These are phyloP conservation scores for Colletotrichum neosansevieriae DNA, from an alignment of 2,329 filamentous ascomycete genomes.

Conservation along the genomic window DNA sequence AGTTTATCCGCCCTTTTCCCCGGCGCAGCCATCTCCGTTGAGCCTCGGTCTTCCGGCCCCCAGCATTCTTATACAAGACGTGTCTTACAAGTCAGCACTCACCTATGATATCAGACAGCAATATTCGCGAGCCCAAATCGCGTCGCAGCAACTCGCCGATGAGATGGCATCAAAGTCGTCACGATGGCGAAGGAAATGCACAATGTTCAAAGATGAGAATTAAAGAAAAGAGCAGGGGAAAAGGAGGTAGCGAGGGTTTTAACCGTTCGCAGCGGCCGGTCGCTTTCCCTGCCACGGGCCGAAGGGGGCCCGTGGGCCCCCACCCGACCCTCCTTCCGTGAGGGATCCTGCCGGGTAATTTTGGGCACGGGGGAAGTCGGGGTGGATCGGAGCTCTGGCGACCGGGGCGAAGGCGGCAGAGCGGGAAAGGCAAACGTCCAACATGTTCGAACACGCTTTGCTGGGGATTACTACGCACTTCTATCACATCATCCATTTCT, in stretches of 20 bases:
- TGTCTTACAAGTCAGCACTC: constrained; percentile 3
- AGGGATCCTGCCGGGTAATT: constrained; percentile 41
- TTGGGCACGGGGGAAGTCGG: constrained; percentile 36
- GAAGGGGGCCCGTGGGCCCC: constrained; percentile 37
- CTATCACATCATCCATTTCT: not conserved
- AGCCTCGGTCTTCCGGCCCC: constrained; percentile 13
- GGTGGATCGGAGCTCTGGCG: constrained; percentile 21
- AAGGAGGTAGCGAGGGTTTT: constrained; percentile 26
- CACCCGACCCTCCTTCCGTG: constrained; percentile 38
- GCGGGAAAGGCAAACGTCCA: not conserved
- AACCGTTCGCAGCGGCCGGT: constrained; percentile 33
- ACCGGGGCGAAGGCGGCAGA: not conserved
- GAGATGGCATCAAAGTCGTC: not conserved
- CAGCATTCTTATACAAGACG: not conserved
- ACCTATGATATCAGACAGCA: not conserved
- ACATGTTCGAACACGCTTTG: too few relatives aligned
- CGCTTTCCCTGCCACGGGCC: constrained; percentile 31
- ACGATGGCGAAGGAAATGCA: not conserved
- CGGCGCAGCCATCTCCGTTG: constrained; percentile 7
- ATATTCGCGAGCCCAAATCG: not conserved
- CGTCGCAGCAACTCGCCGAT: not conserved
- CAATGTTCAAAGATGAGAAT: not conserved
- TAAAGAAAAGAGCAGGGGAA: not conserved
- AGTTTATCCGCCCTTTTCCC: not conserved
- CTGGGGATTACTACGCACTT: too few relatives aligned